phyloP scores from a whole-genome alignment of 1,139 yeast species.

The Debaryomycetaceae sp. region DNA sequence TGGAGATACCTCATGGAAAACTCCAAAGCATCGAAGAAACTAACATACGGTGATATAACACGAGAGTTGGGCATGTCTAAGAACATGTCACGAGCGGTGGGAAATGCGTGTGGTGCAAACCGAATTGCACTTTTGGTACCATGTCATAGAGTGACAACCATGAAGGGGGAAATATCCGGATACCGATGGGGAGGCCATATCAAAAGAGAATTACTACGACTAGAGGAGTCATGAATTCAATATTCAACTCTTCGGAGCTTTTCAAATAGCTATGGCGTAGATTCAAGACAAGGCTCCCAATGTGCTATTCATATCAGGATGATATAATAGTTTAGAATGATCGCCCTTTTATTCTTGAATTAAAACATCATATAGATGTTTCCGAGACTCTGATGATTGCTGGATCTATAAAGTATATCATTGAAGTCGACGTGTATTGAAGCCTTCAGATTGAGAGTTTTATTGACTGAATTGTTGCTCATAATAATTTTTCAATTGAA shows the following conservation, averaged over 20 bases:
- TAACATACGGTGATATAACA: slow-evolving; percentile 17
- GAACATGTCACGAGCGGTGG: slow-evolving; percentile 18
- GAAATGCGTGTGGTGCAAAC: slow-evolving; percentile 23
- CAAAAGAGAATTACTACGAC: slow-evolving; percentile 11
- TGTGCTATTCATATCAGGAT: too few relatives aligned
- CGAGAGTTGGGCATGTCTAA: slow-evolving; percentile 11
- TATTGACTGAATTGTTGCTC: slow-evolving; percentile 1
- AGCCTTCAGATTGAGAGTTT: too few relatives aligned
- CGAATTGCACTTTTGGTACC: slow-evolving; percentile 21
- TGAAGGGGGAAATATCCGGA: slow-evolving; percentile 16
- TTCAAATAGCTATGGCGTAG: too few relatives aligned
- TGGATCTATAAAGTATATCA: too few relatives aligned
- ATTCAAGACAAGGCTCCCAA: too few relatives aligned
- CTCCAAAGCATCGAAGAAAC: slow-evolving; percentile 13
- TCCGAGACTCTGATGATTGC: too few relatives aligned
- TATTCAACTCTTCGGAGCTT: not conserved
- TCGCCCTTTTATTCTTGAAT: too few relatives aligned
- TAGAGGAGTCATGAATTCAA: slow-evolving; percentile 4
- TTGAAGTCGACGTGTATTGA: too few relatives aligned
- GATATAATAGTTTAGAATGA: too few relatives aligned
- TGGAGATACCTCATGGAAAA: slow-evolving; percentile 16
- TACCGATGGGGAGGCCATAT: slow-evolving; percentile 20
- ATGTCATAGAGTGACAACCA: slow-evolving; percentile 22
- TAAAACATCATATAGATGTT: too few relatives aligned
- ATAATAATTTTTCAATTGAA: slow-evolving; percentile 18